Evolutionary conservation across 1,139 yeast species (phyloP).

Genomic region (Pichia sp.): DNA sequence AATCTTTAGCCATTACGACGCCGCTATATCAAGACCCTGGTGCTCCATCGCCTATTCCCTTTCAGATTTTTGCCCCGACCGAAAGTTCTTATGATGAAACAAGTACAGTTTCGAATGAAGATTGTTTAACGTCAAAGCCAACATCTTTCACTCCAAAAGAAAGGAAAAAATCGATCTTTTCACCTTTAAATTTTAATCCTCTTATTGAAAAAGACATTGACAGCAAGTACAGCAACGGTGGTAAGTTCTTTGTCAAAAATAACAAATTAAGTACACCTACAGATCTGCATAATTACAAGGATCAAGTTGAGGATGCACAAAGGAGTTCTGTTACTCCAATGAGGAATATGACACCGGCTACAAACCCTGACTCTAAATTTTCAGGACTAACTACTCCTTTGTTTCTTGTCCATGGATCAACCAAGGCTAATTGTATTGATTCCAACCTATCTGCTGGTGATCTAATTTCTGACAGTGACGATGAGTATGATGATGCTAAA

Average conservation of each 20-base stretch:
- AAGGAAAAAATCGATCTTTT: slow-evolving; percentile 51
- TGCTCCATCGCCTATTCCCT: slow-evolving; percentile 65
- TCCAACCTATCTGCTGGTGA: slow-evolving; percentile 6
- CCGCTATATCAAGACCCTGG: slow-evolving; percentile 75
- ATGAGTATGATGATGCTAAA: not conserved
- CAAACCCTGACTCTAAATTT: too few species aligned
- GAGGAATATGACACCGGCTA: not conserved
- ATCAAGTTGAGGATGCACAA: too few species aligned
- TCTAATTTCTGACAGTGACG: slow-evolving; percentile 20
- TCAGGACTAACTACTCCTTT: slow-evolving; percentile 4
- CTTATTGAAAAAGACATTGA: slow-evolving; percentile 68
- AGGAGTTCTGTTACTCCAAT: too few species aligned
- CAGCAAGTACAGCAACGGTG: slow-evolving; percentile 78
- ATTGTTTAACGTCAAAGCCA: not conserved
- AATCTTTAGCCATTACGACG: slow-evolving; percentile 3
- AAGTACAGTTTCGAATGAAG: slow-evolving; percentile 5
- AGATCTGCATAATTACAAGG: too few species aligned
- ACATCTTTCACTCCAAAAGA: slow-evolving; percentile 8
- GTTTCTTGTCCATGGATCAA: slow-evolving; percentile 5
- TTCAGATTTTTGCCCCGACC: slow-evolving; percentile 40
- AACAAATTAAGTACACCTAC: too few species aligned
- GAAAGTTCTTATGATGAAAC: slow-evolving; percentile 15
- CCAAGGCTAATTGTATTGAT: slow-evolving; percentile 1
- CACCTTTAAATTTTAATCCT: slow-evolving; percentile 76
- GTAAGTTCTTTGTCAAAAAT: slow-evolving; percentile 56